phyloP scores from a whole-genome alignment of 1,284 basidiomycete species.

The Tremellales sp. region DNA sequence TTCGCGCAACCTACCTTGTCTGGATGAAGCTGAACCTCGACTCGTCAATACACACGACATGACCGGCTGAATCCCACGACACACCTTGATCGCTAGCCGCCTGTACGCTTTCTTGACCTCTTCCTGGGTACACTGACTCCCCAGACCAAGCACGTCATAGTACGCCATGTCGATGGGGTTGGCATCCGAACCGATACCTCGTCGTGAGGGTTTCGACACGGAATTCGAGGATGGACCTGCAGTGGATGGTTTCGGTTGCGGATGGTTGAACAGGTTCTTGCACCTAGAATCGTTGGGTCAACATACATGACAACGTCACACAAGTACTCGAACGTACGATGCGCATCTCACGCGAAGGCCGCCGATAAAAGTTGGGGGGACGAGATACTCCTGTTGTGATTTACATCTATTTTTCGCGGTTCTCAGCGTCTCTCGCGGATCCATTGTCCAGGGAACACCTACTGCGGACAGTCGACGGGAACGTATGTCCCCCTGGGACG shows the following conservation, averaged over 20 bases:
- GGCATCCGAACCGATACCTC: constrained; percentile 74
- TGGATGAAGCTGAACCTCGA: constrained; percentile 50
- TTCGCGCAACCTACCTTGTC: constrained; percentile 45
- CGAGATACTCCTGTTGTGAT: constrained; percentile 65
- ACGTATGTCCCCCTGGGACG: constrained; percentile 41
- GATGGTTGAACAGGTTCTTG: constrained; percentile 35
- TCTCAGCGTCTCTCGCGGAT: background rate
- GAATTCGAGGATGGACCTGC: constrained; percentile 8
- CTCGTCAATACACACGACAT: background rate
- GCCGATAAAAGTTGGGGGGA: constrained; percentile 63
- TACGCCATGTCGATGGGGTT: constrained; percentile 83
- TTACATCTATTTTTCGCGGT: constrained; percentile 51
- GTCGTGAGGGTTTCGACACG: constrained; percentile 53
- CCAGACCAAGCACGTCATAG: constrained; percentile 57
- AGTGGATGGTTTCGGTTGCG: constrained; percentile 33
- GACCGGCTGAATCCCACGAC: no score
- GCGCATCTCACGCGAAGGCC: constrained; percentile 68
- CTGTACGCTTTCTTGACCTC: constrained; percentile 92
- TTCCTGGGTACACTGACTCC: constrained; percentile 39
- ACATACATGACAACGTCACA: constrained; percentile 52
- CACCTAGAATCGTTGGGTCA: constrained; percentile 16
- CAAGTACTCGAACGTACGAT: constrained; percentile 50
- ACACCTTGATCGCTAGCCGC: constrained; percentile 84
- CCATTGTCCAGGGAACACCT: constrained; percentile 5
- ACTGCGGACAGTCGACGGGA: constrained; percentile 47